Base-by-base conservation (phyloP, 129 eudicot species). In the Calendula officinalis region DNA sequence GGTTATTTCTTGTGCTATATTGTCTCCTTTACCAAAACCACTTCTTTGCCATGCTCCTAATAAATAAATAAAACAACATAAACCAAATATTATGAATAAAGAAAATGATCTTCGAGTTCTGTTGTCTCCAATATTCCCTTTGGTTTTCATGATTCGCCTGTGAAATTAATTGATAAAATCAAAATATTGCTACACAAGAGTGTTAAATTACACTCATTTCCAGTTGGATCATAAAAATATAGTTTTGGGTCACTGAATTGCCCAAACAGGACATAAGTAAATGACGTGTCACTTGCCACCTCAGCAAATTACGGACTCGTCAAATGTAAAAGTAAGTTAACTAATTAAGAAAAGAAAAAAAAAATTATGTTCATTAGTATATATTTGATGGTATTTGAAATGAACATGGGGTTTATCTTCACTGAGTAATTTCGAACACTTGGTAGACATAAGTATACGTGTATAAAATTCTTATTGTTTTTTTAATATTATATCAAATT, bases 31-130 rank as follows among this genome's bases (percentile, higher is more conserved):
- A 11, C 86, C 91, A 7, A 69, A 77, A 38, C 86, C 91, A 68
- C 86, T 78, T 65, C 80, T 78, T 54, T 84, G 84, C 91, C 86
- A 84, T 38, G 84, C 81, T 35, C 91, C 86, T 67, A 84, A 66
- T 8, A 84, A 82, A 68, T 77, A 84, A 64, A 84, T 81, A 67
- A 77, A 77, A 40, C 90, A 69, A 67, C 86, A 84, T 9, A 84
- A 64, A 27, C 90, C 81, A 47, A 77, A 72, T 5, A 78, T 67
- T 60, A 84, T 64, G 50, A 81, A 77, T 6, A 84, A 50, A 1
- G 82, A 63, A 38, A 72, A 46, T 3, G 90, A 77, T 60, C 75
- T 74, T 57, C 81, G 75, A 27, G 78, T 84, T 37, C 70, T 81
- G 30, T 60, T 80, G 72, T 81, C 90, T 70, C 87, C 86, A 34